Base-by-base conservation (phyloP, 768 basidiomycete genomes). In the Boletus rubroflammeus region DNA sequence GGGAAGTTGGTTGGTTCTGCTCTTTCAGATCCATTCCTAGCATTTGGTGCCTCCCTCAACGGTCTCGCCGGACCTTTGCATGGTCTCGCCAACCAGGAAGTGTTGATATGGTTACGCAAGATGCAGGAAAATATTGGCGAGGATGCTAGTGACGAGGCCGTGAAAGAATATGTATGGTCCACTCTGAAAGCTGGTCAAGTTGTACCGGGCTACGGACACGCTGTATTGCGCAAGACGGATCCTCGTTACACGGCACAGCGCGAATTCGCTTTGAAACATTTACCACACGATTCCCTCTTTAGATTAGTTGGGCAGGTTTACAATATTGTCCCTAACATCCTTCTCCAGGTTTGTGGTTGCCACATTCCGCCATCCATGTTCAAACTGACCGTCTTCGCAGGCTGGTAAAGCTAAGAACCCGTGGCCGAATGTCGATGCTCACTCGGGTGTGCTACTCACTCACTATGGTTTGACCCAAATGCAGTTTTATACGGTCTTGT, bases 41-140 rank as follows among this genome's bases (percentile, higher is more conserved):
- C 95, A 6, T 98, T 92, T 70, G 84, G 81, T 54, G 96, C 96
- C 45, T 89, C 94, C 31, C 78, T 98, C 56, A 96, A 96, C 64
- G 96, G 96, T 76, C 86, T 98, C 40, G 96, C 96, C 44, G 96
- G 96, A 29, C 96, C 96, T 38, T 85, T 98, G 10, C 96, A 98
- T 75, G 96, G 95, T 66, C 85, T 95, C 35, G 92, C 93, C 38
- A 96, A 98, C 80, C 96, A 98, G 76, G 96, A 98, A 72, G 96
- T 98, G 34, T 81, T 98, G 50, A 70, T 92, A 67, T 98, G 95
- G 94, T 77, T 97, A 55, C 85, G 84, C 71, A 92, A 90, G 78
- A 96, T 98, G 93, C 90, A 94, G 72, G 66, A 79, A 50, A 81
- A 88, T 75, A 85, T 98, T 57, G 96, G 96, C 51, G 85, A 90